Percentiles rank a stretch among this genome's conserved stretches.
These are phyloP conservation scores for Uronychia binucleata DNA, from an alignment of 73 alveolate species.

Conservation along the genomic window DNA sequence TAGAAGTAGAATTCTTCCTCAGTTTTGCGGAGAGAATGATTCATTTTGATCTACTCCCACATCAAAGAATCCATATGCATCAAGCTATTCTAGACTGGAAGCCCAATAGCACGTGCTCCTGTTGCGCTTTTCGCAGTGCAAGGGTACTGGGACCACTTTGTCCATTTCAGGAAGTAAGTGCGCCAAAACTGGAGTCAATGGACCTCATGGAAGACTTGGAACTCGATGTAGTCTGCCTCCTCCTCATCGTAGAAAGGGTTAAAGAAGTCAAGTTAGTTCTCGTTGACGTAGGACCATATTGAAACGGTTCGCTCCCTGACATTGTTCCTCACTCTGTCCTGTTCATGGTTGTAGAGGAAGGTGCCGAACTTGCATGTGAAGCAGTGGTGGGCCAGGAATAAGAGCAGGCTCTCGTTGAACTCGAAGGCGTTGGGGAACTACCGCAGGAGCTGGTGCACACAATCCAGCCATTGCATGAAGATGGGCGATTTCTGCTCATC, in stretches of 20 bases:
- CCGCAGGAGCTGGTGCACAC: slow-evolving; percentile 79
- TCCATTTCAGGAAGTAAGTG: slow-evolving; percentile 37
- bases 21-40: not conserved
- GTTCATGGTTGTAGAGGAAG: slow-evolving; percentile 86
- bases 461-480: slow-evolving; percentile 93
- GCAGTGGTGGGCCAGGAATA: slow-evolving; percentile 81
- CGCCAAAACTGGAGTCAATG: slow-evolving; percentile 29
- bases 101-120: not conserved
- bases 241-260: slow-evolving; percentile 59
- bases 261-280: slow-evolving; percentile 18
- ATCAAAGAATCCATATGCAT: not conserved
- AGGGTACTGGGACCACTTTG: slow-evolving; percentile 38
- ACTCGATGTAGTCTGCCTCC: slow-evolving; percentile 9
- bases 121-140: not conserved
- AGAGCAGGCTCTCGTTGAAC: slow-evolving; percentile 79
- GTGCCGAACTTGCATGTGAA: slow-evolving; percentile 91
- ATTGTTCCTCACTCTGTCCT: slow-evolving; percentile 65
- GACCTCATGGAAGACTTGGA: slow-evolving; percentile 23
- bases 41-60: not conserved
- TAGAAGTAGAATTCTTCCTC: not conserved
- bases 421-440: slow-evolving; percentile 91
- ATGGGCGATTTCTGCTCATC: slow-evolving; percentile 93
- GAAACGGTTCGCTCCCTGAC: slow-evolving; percentile 41
- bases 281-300: slow-evolving; percentile 55
- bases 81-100: not conserved